phyloP scores from a whole-genome alignment of 169 alveolate species.

The Eimeria necatrix region DNA sequence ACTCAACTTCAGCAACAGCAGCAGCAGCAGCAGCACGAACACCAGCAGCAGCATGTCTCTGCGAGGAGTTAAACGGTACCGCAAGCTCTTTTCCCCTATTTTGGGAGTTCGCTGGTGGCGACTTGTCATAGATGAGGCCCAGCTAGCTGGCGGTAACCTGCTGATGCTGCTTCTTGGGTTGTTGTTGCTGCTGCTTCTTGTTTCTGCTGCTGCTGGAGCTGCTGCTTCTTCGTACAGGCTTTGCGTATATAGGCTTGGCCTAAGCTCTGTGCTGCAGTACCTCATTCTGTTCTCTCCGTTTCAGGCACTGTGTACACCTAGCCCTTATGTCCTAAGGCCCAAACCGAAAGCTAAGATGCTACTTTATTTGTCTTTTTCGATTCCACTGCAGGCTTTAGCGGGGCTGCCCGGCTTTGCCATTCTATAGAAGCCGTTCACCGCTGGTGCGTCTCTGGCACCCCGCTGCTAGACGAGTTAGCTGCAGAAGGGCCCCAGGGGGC shows the following conservation, averaged over 20 bases:
- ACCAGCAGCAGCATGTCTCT: constrained; percentile 51
- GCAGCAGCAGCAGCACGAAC: constrained; percentile 20
- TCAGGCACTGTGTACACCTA: too few relatives aligned
- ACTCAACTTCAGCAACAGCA: constrained; percentile 4
- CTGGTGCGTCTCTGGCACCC: constrained; percentile 88
- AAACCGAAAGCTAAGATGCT: not conserved
- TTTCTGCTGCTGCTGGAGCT: not conserved
- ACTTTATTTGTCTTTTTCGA: not conserved
- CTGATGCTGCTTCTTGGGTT: not conserved
- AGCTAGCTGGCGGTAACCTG: constrained; percentile 85
- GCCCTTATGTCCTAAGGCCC: too few relatives aligned
- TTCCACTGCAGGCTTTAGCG: constrained; percentile 73
- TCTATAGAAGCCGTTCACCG: constrained; percentile 73
- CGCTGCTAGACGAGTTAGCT: constrained; percentile 80
- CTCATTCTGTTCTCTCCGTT: not conserved
- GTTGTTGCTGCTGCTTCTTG: not conserved
- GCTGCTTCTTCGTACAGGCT: not conserved
- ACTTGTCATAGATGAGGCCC: constrained; percentile 87
- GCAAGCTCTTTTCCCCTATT: constrained; percentile 82
- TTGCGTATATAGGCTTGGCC: too few relatives aligned
- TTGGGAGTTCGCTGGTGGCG: constrained; percentile 86
- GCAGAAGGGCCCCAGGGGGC: constrained; percentile 44
- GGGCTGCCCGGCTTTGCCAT: constrained; percentile 73
- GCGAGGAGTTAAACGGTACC: constrained; percentile 80
- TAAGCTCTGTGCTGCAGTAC: not conserved